Base-by-base conservation (phyloP, 2,329 filamentous ascomycete species). In the Macrophomina tecta region DNA sequence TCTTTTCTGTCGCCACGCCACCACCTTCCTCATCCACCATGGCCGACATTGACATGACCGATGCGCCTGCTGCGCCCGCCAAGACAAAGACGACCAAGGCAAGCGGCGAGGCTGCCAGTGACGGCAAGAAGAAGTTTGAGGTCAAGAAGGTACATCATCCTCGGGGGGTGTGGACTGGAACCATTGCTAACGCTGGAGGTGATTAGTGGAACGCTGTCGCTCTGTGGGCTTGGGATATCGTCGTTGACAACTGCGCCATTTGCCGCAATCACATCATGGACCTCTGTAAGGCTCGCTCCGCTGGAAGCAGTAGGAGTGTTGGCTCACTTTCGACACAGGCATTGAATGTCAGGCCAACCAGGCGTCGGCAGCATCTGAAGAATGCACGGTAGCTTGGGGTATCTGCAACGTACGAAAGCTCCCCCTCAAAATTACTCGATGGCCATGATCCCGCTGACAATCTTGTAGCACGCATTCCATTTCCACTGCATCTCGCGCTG, bases 231-330 rank as follows among this genome's bases (percentile, higher is more conserved):
- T 99, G 95, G 95, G 95, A 99, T 78, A 99, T 99, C 68, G 94
- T 98, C 38, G 95, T 99, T 69, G 95, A 99, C 82, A 99, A 99
- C 86, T 99, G 95, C 79, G 95, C 95, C 74, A 99, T 99, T 78
- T 99, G 95, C 85, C 88, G 95, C 78, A 99, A 99, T 79, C 95
- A 99, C 80, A 99, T 99, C 81, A 99, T 99, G 95, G 95, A 99
- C 80, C 86, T 99, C 34, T 99, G 95, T 93, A 83, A 73, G 52
- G 89, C 80, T 1, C 32, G 12, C 23, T 9, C 12, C 5, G n/a
- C 32, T 45, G 30, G 14, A 36, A 12, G 28, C 52, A 34, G 34
- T 36, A 51, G 55, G 69, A 72, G 68, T 71, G 49, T 49, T 32
- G 36, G 38, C 61, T 71, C 40, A 72, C 56, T 30, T 28, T 52